Percentiles rank a stretch among this genome's conserved stretches.
Evolutionary conservation across 257 asterid species (phyloP).

Genomic region (Craterostigma plantagineum): DNA sequence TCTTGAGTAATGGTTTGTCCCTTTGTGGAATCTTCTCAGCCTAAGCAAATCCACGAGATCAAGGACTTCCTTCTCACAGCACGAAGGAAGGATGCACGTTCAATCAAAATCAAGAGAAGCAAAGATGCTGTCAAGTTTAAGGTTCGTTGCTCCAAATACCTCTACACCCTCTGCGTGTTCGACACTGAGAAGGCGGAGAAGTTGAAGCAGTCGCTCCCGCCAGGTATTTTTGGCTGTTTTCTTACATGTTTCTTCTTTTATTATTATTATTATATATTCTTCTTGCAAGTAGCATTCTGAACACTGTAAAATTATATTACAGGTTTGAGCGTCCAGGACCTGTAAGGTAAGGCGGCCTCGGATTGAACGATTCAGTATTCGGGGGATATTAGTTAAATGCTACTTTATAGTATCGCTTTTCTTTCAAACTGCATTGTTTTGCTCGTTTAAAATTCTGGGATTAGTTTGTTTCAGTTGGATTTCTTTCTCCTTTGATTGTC

Average conservation of each 20-base stretch:
- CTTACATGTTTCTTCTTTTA: neutral
- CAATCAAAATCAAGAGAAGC: conserved; percentile 29
- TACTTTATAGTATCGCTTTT: too few species aligned
- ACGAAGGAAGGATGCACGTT: conserved; percentile 31
- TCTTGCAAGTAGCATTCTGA: too few species aligned
- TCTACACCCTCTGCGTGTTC: conserved; percentile 28
- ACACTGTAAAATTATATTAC: neutral
- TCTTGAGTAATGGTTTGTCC: too few species aligned
- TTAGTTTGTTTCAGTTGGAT: too few species aligned
- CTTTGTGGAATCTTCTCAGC: conserved; percentile 9
- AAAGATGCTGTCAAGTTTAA: conserved; percentile 28
- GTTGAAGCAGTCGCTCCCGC: conserved; percentile 34
- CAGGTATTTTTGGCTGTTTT: conserved; percentile 12
- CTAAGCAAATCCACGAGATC: conserved; percentile 32
- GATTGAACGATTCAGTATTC: too few species aligned
- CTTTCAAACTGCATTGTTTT: too few species aligned
- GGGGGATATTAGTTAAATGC: too few species aligned
- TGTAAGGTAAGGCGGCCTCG: conserved; percentile 7
- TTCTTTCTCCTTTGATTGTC: too few species aligned
- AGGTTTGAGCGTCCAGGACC: conserved; percentile 27
- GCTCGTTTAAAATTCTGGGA: too few species aligned
- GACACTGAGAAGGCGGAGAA: conserved; percentile 30
- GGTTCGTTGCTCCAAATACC: conserved; percentile 30
- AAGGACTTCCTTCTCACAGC: conserved; percentile 31
- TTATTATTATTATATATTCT: neutral